phyloP scores from a whole-genome alignment of 306 rosid species.

The Prunus mira region DNA sequence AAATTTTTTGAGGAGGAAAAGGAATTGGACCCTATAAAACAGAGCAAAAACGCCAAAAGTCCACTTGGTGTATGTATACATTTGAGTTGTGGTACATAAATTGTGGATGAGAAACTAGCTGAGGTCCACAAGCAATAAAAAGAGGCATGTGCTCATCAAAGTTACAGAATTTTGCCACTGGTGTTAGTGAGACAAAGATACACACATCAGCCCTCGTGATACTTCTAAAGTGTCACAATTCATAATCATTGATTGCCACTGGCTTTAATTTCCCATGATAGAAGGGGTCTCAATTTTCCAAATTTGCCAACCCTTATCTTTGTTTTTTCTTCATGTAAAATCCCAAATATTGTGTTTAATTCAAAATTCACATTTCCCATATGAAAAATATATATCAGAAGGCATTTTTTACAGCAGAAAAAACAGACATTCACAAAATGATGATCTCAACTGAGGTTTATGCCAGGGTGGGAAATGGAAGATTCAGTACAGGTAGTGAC shows the following conservation, averaged over 20 bases:
- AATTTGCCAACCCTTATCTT: background rate
- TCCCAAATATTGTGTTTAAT: background rate
- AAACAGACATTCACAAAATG: slow-evolving; percentile 4
- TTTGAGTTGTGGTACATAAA: background rate
- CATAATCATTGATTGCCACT: slow-evolving; percentile 11
- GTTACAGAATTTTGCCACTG: background rate
- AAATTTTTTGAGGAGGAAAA: background rate
- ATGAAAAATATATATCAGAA: background rate
- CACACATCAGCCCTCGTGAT: slow-evolving; percentile 16
- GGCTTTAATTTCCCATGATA: background rate
- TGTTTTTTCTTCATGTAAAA: background rate
- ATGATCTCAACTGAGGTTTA: slow-evolving; percentile 1
- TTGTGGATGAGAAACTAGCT: slow-evolving; percentile 2
- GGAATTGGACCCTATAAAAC: background rate
- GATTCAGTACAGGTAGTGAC: slow-evolving; percentile 9
- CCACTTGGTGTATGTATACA: background rate
- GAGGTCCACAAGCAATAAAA: slow-evolving; percentile 7
- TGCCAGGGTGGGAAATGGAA: slow-evolving; percentile 6
- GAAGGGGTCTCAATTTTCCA: background rate
- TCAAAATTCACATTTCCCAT: slow-evolving; percentile 1
- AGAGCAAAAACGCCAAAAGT: background rate
- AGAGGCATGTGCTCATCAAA: slow-evolving; percentile 12
- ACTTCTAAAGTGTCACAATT: slow-evolving; percentile 1
- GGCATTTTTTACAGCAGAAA: background rate
- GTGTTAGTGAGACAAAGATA: background rate